A percentile compares a stretch with the other conserved stretches of the same genome.
These are phyloP conservation scores for Volvariella surrecta DNA, from an alignment of 1,284 basidiomycete species.

Conservation along the genomic window DNA sequence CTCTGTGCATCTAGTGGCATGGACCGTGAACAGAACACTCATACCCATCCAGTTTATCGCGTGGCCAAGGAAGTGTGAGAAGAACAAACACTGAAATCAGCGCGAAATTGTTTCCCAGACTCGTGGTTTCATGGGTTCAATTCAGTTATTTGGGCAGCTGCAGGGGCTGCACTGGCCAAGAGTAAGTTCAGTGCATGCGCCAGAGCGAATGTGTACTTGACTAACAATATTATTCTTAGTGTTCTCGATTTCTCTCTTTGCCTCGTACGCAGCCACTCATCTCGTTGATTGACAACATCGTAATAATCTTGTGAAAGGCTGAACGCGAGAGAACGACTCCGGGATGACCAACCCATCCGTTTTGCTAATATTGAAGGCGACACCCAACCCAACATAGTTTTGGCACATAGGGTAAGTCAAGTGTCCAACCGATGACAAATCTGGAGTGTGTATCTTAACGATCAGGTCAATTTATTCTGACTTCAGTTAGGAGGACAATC, in stretches of 20 bases:
- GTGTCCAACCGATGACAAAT: too few species aligned
- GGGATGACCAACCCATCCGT: too few species aligned
- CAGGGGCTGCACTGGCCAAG: slow-evolving; percentile 4
- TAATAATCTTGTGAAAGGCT: neutral
- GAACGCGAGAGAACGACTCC: slow-evolving; percentile 1
- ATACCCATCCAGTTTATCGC: slow-evolving; percentile 3
- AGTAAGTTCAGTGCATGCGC: neutral
- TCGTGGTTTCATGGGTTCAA: neutral
- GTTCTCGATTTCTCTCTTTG: slow-evolving; percentile 5
- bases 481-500: too few species aligned
- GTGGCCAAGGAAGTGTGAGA: neutral
- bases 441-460: too few species aligned
- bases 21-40: neutral
- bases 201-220: neutral
- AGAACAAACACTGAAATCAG: too few species aligned
- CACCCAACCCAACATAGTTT: too few species aligned
- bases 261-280: slow-evolving; percentile 1
- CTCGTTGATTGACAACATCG: neutral
- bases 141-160: slow-evolving; percentile 5
- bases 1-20: neutral
- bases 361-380: too few species aligned
- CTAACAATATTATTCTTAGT: neutral
- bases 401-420: too few species aligned
- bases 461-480: too few species aligned
- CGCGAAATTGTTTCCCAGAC: too few species aligned